A percentile compares a stretch with the other conserved stretches of the same genome.
phyloP scores from a whole-genome alignment of 768 basidiomycete species.

The Leccinellum luteum region DNA sequence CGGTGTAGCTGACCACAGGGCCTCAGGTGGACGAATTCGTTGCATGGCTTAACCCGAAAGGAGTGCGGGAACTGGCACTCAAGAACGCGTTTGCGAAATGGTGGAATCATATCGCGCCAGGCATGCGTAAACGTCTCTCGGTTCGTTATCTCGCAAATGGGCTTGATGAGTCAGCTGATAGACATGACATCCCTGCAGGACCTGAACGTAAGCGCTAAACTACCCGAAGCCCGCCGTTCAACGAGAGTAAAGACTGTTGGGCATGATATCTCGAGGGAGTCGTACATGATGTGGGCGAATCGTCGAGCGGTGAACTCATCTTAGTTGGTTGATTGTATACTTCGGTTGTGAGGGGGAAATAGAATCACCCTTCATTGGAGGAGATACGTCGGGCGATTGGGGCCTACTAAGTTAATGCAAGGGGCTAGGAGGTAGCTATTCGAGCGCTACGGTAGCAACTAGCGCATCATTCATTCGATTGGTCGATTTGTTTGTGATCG shows the following conservation, averaged over 20 bases:
- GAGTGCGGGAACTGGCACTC: conserved; percentile 80
- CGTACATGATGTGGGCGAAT: conserved; percentile 89
- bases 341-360: not conserved
- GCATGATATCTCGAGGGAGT: conserved; percentile 68
- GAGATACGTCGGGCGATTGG: not conserved
- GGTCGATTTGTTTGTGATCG: not conserved
- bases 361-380: not conserved
- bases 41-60: conserved; percentile 90
- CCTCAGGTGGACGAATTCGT: conserved; percentile 76
- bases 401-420: not conserved
- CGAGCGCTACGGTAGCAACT: too few species aligned
- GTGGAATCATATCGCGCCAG: conserved; percentile 79
- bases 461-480: not conserved
- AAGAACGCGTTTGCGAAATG: conserved; percentile 77
- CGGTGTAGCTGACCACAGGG: conserved; percentile 7
- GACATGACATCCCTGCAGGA: conserved; percentile 53
- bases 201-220: conserved; percentile 60
- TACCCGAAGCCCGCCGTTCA: conserved; percentile 80
- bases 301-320: conserved; percentile 57
- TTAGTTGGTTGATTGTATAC: conserved; percentile 8
- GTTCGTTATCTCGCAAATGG: conserved; percentile 43
- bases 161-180: conserved; percentile 9
- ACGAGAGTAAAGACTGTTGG: conserved; percentile 62
- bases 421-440: not conserved
- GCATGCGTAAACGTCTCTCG: conserved; percentile 70